phyloP scores from a whole-genome alignment of 768 basidiomycete genomes.

The Suillus ampliporus region DNA sequence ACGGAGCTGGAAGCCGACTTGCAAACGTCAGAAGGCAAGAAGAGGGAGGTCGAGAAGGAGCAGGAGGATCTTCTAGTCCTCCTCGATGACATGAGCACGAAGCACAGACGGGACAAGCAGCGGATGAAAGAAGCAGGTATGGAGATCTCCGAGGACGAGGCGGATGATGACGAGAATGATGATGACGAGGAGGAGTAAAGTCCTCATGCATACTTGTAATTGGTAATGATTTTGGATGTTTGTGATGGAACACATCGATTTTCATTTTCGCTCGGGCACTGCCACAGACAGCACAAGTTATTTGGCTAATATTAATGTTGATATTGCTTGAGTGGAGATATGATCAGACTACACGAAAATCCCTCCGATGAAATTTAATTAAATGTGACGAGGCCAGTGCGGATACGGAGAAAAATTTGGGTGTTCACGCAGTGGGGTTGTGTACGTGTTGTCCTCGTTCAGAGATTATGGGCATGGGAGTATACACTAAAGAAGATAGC shows the following conservation, averaged over 20 bases:
- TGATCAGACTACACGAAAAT: background rate
- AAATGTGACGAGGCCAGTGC: background rate
- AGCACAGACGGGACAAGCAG: conserved; percentile 84
- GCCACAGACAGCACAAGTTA: background rate
- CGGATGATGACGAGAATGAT: conserved; percentile 68
- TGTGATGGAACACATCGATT: background rate
- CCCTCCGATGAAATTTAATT: background rate
- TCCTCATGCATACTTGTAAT: background rate
- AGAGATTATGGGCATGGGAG: background rate
- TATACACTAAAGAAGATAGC: background rate
- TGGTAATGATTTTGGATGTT: background rate
- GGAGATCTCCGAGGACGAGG: conserved; percentile 95
- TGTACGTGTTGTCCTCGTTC: background rate
- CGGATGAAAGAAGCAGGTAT: conserved; percentile 73
- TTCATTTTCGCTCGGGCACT: background rate
- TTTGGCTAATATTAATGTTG: background rate
- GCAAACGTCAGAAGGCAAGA: conserved; percentile 60
- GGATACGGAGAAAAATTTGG: too few relatives aligned
- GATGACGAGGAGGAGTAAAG: conserved; percentile 34
- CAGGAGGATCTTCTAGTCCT: conserved; percentile 95
- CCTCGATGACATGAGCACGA: conserved; percentile 88
- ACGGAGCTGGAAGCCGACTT: conserved; percentile 53
- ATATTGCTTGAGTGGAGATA: background rate
- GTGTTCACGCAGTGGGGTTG: background rate
- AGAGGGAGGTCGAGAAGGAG: conserved; percentile 90